Base-by-base conservation (phyloP, 2,329 filamentous ascomycete species). In the Neophaeococcomyces aloes region DNA sequence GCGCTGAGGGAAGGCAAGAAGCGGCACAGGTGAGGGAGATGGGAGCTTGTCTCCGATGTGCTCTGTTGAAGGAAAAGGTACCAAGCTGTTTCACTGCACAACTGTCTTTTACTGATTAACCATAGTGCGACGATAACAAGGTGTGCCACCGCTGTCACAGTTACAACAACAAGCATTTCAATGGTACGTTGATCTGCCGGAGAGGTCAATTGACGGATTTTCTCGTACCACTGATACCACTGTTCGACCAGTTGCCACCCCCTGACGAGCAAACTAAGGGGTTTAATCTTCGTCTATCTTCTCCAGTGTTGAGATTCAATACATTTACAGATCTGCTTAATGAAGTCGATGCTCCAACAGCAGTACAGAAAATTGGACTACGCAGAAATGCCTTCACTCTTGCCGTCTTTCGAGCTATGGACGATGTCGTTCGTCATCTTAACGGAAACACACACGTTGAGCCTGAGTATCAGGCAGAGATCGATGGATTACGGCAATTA, bases 81-180 rank as follows among this genome's bases (percentile, higher is more conserved):
- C n/a, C 6, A 33, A n/a, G 8, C 29, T 30, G 29, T 6, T 33
- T 13, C 13, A 33, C 7, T 7, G n/a, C 6, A 33, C 7, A 6
- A n/a, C 13, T 6, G 30, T 14, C 13, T 13, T 6, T 33, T 17
- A 10, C 32, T 17, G 32, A 17, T 35, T 4, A 14, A 10, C 25
- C 23, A 14, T 15, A 38, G 29, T 42, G 39, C 21, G 39, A 42
- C 17, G 39, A 42, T 15, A 42, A 42, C 15, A 19, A 25, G 7
- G 39, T 42, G 17, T 42, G 39, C 15, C 39, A 42, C 14, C 30
- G 39, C 18, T 42, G 39, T 18, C 33, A 25, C 17, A 42, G 39
- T 21, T 42, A 42, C 31, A 19, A 30, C 7, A 34, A 42, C 23
- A 42, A 42, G 30, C 39, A 42, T 17, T 42, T 42, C 39, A 42